Conservation (phyloP, 805 yeast genomes). For the Starmerella floricola region DNA sequence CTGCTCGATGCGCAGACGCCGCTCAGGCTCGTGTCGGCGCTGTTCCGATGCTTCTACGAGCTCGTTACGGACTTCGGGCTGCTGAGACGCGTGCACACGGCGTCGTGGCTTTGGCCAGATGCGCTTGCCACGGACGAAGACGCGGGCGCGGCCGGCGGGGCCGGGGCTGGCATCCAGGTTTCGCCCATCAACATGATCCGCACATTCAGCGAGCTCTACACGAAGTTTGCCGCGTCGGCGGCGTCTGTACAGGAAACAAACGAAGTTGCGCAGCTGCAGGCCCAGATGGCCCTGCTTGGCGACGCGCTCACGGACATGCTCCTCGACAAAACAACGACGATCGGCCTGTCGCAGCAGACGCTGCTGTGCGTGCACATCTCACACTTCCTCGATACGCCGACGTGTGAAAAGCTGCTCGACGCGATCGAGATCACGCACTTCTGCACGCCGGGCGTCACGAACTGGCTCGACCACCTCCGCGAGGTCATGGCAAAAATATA, state of each 20-base stretch:
- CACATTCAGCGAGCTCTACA: neutral
- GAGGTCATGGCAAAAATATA: constrained; percentile 38
- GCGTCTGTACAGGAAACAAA: neutral
- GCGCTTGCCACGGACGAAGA: neutral
- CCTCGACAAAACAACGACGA: constrained; percentile 2
- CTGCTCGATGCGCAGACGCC: constrained; percentile 8
- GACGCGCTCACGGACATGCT: constrained; percentile 1
- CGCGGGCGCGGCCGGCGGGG: no score
- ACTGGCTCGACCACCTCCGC: constrained; percentile 41
- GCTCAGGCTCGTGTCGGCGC: constrained; percentile 5
- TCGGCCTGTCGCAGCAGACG: constrained; percentile 14
- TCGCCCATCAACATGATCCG: neutral
- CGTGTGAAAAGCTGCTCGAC: constrained; percentile 36
- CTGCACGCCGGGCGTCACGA: constrained; percentile 42
- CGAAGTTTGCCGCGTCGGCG: neutral
- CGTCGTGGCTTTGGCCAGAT: constrained; percentile 5
- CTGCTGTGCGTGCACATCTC: constrained; percentile 22
- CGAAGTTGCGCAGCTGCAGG: neutral
- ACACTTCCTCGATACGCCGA: constrained; percentile 30
- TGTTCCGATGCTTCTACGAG: constrained; percentile 8
- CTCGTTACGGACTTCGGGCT: constrained; percentile 4
- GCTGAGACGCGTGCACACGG: constrained; percentile 1
- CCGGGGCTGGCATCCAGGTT: neutral
- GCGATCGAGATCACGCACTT: constrained; percentile 38
- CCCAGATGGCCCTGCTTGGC: constrained; percentile 1